Evolutionary conservation across 306 rosid genomes (phyloP).

Genomic region (Alnus rubra): DNA sequence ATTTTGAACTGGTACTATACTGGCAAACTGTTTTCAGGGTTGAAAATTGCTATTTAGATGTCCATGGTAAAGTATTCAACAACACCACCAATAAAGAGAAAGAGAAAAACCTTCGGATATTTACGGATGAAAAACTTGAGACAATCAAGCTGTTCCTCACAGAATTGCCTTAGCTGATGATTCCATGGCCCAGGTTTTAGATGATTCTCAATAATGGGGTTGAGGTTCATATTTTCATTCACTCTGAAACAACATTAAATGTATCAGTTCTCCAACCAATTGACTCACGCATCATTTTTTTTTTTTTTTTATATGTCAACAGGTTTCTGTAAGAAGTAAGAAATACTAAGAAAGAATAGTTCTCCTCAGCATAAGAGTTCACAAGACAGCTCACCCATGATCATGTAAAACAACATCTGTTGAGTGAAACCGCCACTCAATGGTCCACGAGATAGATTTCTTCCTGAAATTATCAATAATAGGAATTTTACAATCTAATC

Average conservation of each 20-base stretch:
- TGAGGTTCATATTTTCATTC: slow-evolving; percentile 53
- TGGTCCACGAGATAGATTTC: slow-evolving; percentile 81
- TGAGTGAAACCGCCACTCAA: slow-evolving; percentile 81
- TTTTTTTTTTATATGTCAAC: too few species aligned
- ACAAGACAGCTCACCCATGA: slow-evolving; percentile 65
- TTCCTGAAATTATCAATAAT: slow-evolving; percentile 50
- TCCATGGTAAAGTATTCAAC: not conserved
- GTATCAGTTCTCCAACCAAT: slow-evolving; percentile 22
- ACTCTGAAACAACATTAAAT: slow-evolving; percentile 47
- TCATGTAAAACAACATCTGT: slow-evolving; percentile 58
- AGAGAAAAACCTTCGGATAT: slow-evolving; percentile 63
- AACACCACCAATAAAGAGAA: not conserved
- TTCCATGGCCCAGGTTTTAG: slow-evolving; percentile 80
- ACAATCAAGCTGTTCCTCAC: slow-evolving; percentile 46
- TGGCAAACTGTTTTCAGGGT: not conserved
- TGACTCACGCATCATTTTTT: not conserved
- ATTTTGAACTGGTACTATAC: not conserved
- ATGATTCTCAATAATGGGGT: slow-evolving; percentile 63
- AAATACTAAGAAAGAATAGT: not conserved
- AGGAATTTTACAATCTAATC: not conserved
- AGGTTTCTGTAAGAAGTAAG: not conserved
- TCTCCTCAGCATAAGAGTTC: not conserved
- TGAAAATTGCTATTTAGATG: not conserved
- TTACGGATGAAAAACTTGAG: slow-evolving; percentile 75
- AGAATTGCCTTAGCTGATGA: slow-evolving; percentile 61